Evolutionary conservation across 305 asterid species (phyloP).

Genomic region (Fraxinus paxiana): DNA sequence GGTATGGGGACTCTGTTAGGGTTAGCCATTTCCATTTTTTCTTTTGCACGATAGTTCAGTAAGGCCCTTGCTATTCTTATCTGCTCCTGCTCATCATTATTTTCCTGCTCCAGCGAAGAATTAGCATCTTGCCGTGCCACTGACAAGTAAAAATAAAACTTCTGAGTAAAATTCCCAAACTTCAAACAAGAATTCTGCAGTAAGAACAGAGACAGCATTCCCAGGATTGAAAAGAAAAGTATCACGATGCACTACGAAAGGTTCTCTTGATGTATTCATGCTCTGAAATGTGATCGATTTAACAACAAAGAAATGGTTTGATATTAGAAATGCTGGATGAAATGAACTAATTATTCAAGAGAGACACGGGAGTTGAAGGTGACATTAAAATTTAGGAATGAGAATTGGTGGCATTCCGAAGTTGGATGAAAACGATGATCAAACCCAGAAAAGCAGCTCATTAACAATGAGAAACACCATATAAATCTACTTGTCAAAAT

Average conservation of each 20-base stretch:
- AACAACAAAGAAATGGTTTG: background rate
- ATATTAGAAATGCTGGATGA: background rate
- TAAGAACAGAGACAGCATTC: background rate
- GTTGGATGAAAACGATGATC: background rate
- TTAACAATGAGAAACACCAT: background rate
- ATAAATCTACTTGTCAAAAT: background rate
- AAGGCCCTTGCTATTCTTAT: slow-evolving; percentile 67
- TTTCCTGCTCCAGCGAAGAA: slow-evolving; percentile 52
- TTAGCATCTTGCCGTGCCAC: slow-evolving; percentile 67
- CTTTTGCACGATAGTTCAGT: slow-evolving; percentile 51
- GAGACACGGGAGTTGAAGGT: background rate
- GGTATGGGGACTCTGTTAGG: slow-evolving; percentile 30
- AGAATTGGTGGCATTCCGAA: background rate
- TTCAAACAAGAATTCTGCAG: slow-evolving; percentile 1
- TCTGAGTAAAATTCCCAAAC: background rate
- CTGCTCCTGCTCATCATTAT: slow-evolving; percentile 68
- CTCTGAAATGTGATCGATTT: background rate
- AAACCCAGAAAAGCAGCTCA: background rate
- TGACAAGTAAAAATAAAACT: slow-evolving; percentile 20
- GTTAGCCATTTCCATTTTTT: slow-evolving; percentile 28
- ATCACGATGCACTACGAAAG: background rate
- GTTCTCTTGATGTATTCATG: background rate
- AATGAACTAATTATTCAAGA: background rate
- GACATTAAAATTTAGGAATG: background rate
- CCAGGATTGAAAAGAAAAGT: background rate